These are phyloP conservation scores for Microbotryum intermedium DNA, from an alignment of 1,284 basidiomycete species.

Conservation along the genomic window DNA sequence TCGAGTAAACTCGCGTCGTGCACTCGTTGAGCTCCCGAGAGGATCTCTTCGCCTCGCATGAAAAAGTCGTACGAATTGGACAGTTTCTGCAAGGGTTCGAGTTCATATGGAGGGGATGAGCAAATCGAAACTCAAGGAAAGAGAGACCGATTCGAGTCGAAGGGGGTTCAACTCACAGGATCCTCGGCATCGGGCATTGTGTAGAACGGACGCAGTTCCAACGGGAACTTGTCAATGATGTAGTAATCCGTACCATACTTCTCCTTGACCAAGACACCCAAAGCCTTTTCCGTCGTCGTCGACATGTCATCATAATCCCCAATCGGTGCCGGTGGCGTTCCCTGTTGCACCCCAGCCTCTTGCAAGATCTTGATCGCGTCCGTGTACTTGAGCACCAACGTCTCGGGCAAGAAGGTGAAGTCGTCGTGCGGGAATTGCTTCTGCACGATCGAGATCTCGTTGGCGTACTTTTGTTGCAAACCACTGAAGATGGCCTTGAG, in stretches of 20 bases:
- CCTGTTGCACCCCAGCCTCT: conserved; percentile 37
- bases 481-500: conserved; percentile 76
- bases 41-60: conserved; percentile 97
- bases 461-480: conserved; percentile 64
- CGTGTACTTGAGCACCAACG: conserved; percentile 59
- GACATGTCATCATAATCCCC: conserved; percentile 68
- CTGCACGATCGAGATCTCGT: conserved; percentile 70
- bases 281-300: conserved; percentile 87
- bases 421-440: conserved; percentile 77
- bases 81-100: conserved; percentile 56
- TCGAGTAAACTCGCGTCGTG: conserved; percentile 79
- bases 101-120: no score
- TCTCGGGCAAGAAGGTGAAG: conserved; percentile 41
- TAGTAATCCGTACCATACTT: conserved; percentile 97
- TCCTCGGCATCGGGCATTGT: conserved; percentile 91
- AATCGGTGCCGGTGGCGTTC: conserved; percentile 31
- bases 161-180: conserved; percentile 50
- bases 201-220: conserved; percentile 90
- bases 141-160: no score
- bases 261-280: conserved; percentile 77
- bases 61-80: conserved; percentile 99
- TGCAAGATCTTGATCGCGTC: conserved; percentile 68
- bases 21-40: conserved; percentile 82
- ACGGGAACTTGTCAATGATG: conserved; percentile 94
- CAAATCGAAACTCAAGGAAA: not conserved